Evolutionary conservation across 1,139 yeast genomes (phyloP).

Genomic region (Saccharomyces hybrid): DNA sequence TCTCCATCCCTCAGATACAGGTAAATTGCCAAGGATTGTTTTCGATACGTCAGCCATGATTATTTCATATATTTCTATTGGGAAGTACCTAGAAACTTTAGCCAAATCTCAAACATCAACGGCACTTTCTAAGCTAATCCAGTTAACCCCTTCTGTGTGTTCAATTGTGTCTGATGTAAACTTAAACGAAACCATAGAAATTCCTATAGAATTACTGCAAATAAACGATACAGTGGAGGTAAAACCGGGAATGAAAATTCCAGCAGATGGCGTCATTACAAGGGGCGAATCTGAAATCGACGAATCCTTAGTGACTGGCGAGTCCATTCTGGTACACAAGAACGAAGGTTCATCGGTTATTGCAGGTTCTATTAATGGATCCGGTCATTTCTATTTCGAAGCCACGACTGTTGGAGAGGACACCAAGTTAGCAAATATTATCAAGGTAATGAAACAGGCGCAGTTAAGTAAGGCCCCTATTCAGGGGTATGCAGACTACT

Average conservation of each 20-base stretch:
- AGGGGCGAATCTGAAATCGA: constrained; percentile 77
- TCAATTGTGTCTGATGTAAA: constrained; percentile 41
- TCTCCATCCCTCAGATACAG: constrained; percentile 28
- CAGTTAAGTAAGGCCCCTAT: constrained; percentile 86
- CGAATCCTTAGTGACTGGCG: constrained; percentile 89
- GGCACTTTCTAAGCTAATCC: constrained; percentile 72
- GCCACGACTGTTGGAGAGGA: constrained; percentile 71
- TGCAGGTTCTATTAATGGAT: constrained; percentile 88
- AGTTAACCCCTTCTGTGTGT: constrained; percentile 76
- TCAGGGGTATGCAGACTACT: constrained; percentile 76
- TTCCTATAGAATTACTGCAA: constrained; percentile 73
- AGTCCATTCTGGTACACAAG: constrained; percentile 68
- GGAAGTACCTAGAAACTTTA: constrained; percentile 83
- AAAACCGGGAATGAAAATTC: constrained; percentile 79
- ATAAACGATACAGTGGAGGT: constrained; percentile 68
- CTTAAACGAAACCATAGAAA: constrained; percentile 22
- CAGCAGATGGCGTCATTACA: constrained; percentile 81
- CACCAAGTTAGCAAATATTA: constrained; percentile 83
- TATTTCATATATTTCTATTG: constrained; percentile 72
- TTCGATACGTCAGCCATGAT: constrained; percentile 89
- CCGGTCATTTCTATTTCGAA: constrained; percentile 60
- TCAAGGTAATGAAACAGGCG: constrained; percentile 78
- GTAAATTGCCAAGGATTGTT: constrained; percentile 55
- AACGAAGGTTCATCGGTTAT: constrained; percentile 53
- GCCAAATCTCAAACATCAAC: constrained; percentile 94